Evolutionary conservation across 2,329 filamentous ascomycete species (phyloP).

Genomic region (Elsinoe ampelina): DNA sequence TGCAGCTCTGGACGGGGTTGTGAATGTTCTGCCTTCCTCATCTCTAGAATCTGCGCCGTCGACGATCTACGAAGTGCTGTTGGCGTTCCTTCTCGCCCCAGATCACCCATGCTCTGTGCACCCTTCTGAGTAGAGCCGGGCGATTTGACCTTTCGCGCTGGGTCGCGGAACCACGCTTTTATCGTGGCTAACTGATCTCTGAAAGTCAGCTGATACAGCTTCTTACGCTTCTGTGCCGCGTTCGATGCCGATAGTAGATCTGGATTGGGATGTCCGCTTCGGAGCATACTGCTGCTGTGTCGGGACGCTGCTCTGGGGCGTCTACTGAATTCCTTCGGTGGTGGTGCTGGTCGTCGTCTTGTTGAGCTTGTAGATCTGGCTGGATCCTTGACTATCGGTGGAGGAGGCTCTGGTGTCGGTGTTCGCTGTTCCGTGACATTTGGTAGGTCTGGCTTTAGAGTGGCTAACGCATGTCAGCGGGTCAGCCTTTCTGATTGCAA

Average conservation of each 20-base stretch:
- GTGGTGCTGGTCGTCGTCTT: slow-evolving; percentile 65
- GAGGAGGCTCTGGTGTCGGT: slow-evolving; percentile 45
- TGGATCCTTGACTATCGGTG: slow-evolving; percentile 70
- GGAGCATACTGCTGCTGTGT: slow-evolving; percentile 68
- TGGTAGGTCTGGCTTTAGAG: slow-evolving; percentile 65
- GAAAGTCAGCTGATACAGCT: slow-evolving; percentile 53
- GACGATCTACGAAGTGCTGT: slow-evolving; percentile 25
- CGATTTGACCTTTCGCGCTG: slow-evolving; percentile 53
- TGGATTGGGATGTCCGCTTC: slow-evolving; percentile 65
- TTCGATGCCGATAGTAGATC: slow-evolving; percentile 47
- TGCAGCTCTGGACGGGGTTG: slow-evolving; percentile 29
- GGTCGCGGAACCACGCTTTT: slow-evolving; percentile 65
- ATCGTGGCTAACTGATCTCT: slow-evolving; percentile 58
- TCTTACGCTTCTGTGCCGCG: slow-evolving; percentile 44
- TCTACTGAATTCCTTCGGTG: slow-evolving; percentile 75
- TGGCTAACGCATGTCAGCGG: slow-evolving; percentile 23
- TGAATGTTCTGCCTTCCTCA: slow-evolving; percentile 9
- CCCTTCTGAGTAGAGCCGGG: slow-evolving; percentile 30
- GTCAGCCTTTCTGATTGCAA: too few relatives aligned
- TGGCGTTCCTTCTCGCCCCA: slow-evolving; percentile 2
- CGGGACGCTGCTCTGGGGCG: slow-evolving; percentile 38
- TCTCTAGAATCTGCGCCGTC: slow-evolving; percentile 21
- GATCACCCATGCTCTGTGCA: slow-evolving; percentile 16
- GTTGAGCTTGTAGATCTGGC: slow-evolving; percentile 69
- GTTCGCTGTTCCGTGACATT: slow-evolving; percentile 59